phyloP scores from a whole-genome alignment of 2,329 filamentous ascomycete species.

The Trichoderma atroviride region DNA sequence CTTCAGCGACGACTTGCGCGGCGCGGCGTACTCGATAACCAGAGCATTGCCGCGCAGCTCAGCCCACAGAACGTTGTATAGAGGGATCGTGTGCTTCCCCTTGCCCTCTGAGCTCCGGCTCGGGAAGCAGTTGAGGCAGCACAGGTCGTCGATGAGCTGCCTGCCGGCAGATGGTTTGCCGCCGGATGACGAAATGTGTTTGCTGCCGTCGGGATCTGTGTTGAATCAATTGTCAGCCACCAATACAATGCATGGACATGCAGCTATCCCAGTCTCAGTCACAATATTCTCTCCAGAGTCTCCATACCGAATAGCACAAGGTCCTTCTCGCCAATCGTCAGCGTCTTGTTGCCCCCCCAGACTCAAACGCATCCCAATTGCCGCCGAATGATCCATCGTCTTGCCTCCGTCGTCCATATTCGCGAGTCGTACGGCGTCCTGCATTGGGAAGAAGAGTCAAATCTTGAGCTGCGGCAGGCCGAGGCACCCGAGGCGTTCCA shows the following conservation, averaged over 20 bases:
- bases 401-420: conserved; percentile 24
- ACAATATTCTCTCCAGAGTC: background rate
- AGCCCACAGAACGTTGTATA: conserved; percentile 85
- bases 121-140: conserved; percentile 22
- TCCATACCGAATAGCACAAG: conserved; percentile 42
- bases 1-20: conserved; percentile 61
- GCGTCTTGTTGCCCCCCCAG: conserved; percentile 38
- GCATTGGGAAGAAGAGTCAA: background rate
- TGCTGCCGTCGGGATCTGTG: conserved; percentile 25
- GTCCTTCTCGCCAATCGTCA: conserved; percentile 39
- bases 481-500: conserved; percentile 19
- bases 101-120: conserved; percentile 30
- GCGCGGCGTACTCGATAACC: conserved; percentile 71
- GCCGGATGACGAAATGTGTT: conserved; percentile 5
- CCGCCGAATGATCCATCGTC: conserved; percentile 30
- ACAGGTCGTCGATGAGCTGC: conserved; percentile 12
- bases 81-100: conserved; percentile 58
- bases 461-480: conserved; percentile 10
- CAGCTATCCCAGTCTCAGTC: background rate
- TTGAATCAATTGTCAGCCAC: background rate
- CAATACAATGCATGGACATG: background rate
- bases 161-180: conserved; percentile 21
- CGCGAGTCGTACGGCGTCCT: background rate
- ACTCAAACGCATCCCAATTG: conserved; percentile 35
- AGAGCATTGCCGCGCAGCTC: conserved; percentile 63